Percentiles rank a stretch among this genome's conserved stretches.
Evolutionary conservation across 1,284 basidiomycete genomes (phyloP).

Genomic region (Puccinia coronata): DNA sequence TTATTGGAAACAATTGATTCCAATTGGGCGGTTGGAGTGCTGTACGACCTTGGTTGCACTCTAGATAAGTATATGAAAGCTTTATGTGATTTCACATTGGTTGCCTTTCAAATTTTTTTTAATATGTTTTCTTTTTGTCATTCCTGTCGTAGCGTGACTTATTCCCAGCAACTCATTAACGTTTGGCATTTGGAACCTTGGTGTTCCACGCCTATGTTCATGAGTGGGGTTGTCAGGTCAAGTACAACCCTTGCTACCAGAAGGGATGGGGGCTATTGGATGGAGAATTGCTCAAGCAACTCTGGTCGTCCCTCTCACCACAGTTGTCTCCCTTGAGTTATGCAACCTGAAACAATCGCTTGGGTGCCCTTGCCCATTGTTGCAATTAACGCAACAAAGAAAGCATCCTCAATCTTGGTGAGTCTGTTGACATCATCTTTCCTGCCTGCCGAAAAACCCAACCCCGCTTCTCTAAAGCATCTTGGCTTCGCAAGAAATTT

Average conservation of each 20-base stretch:
- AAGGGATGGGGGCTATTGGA: conserved; percentile 23
- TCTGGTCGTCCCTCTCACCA: conserved; percentile 10
- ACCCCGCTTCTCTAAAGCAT: background rate
- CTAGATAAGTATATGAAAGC: conserved; percentile 16
- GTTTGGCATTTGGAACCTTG: background rate
- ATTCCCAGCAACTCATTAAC: background rate
- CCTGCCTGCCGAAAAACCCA: too few relatives aligned
- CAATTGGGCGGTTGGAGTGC: background rate
- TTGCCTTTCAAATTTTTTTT: background rate
- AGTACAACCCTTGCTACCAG: background rate
- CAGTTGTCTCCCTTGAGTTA: conserved; percentile 18
- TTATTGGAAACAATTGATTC: background rate
- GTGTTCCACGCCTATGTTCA: conserved; percentile 31
- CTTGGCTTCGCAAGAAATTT: conserved; percentile 3
- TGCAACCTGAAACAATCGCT: background rate
- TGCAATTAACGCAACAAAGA: background rate
- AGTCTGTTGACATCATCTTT: too few relatives aligned
- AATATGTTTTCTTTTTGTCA: background rate
- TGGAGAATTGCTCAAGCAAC: background rate
- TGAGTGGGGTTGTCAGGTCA: conserved; percentile 10
- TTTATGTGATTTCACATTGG: background rate
- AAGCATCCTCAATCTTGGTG: background rate
- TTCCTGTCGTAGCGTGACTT: background rate
- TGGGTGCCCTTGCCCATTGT: background rate
- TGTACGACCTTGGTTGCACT: conserved; percentile 26